A percentile compares a stretch with the other conserved stretches of the same genome.
These are phyloP conservation scores for Bipolaris sorokiniana DNA, from an alignment of 2,329 filamentous ascomycete genomes.

Conservation along the genomic window DNA sequence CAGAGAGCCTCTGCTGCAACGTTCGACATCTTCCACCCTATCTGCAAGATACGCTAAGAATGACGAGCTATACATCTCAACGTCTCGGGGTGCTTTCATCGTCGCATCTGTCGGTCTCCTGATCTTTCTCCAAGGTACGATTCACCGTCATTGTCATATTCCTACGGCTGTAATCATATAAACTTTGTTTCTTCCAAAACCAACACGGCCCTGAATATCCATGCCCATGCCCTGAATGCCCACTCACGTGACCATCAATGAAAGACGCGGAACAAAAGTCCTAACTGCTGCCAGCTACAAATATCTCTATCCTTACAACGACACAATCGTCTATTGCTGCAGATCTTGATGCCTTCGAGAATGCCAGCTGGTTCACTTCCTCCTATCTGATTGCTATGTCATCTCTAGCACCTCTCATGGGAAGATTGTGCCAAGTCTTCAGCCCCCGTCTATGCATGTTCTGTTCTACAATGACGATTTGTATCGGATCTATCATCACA, in stretches of 20 bases:
- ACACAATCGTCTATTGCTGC: constrained; percentile 77
- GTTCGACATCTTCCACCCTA: constrained; percentile 24
- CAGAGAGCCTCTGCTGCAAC: constrained; percentile 37
- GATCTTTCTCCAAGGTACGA: constrained; percentile 65
- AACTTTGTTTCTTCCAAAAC: background rate
- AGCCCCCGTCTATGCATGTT: constrained; percentile 70
- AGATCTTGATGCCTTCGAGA: constrained; percentile 74
- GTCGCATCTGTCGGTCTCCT: constrained; percentile 61
- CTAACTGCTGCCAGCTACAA: constrained; percentile 57
- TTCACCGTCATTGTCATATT: background rate
- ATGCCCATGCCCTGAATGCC: background rate
- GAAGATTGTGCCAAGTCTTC: constrained; percentile 76
- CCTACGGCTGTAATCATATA: background rate
- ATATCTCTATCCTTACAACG: constrained; percentile 82
- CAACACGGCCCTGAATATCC: background rate
- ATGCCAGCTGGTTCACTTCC: constrained; percentile 81
- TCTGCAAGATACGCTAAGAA: constrained; percentile 30
- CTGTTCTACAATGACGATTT: constrained; percentile 63
- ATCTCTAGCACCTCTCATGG: constrained; percentile 71
- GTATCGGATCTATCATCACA: constrained; percentile 69
- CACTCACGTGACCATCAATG: constrained; percentile 3
- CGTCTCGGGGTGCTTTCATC: constrained; percentile 50
- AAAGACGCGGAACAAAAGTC: background rate
- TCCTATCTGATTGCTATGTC: constrained; percentile 65
- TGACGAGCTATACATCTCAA: constrained; percentile 31